A percentile compares a stretch with the other conserved stretches of the same genome.
Conservation (phyloP, 2,329 filamentous ascomycete genomes). For the Xylariaceae sp. region DNA sequence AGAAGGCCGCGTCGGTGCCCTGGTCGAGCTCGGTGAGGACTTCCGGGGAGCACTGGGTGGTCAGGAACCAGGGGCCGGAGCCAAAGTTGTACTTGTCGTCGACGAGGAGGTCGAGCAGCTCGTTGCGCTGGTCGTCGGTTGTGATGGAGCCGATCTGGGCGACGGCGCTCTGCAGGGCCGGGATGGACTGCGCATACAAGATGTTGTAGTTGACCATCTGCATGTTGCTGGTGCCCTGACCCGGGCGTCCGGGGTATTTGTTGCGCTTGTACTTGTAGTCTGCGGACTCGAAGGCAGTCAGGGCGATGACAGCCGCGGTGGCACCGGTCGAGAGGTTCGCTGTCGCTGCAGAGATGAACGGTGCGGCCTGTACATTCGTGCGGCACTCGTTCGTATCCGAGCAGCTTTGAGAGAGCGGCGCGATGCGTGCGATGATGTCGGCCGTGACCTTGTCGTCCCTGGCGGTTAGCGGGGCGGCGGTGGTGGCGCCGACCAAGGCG, state of each 20-base stretch:
- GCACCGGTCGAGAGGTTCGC: conserved; percentile 44
- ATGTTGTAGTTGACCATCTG: conserved; percentile 42
- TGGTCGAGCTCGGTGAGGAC: conserved; percentile 33
- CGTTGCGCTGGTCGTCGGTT: conserved; percentile 32
- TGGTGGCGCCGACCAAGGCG: conserved; percentile 25
- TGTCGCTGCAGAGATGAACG: conserved; percentile 52
- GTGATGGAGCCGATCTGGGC: conserved; percentile 19
- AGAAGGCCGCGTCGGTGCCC: conserved; percentile 39
- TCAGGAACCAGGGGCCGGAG: conserved; percentile 47
- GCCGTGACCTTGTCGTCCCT: conserved; percentile 25
- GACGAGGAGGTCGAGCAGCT: conserved; percentile 41
- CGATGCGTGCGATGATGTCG: conserved; percentile 44
- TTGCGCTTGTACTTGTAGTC: conserved; percentile 69
- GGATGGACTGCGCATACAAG: conserved; percentile 42
- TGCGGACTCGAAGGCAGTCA: conserved; percentile 66
- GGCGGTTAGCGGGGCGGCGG: conserved; percentile 8
- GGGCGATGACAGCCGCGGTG: conserved; percentile 65
- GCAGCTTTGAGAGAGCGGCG: conserved; percentile 51
- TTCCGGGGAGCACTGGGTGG: conserved; percentile 36
- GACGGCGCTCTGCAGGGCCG: conserved; percentile 33
- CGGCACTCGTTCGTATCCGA: conserved; percentile 53
- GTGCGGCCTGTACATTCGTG: conserved; percentile 57
- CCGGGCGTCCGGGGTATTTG: conserved; percentile 49
- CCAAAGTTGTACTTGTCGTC: conserved; percentile 50
- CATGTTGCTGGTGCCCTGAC: conserved; percentile 64